Percentiles rank a stretch among this genome's conserved stretches.
These are phyloP conservation scores for Rubroshorea leprosula DNA, from an alignment of 345 rosid genomes.

Conservation along the genomic window DNA sequence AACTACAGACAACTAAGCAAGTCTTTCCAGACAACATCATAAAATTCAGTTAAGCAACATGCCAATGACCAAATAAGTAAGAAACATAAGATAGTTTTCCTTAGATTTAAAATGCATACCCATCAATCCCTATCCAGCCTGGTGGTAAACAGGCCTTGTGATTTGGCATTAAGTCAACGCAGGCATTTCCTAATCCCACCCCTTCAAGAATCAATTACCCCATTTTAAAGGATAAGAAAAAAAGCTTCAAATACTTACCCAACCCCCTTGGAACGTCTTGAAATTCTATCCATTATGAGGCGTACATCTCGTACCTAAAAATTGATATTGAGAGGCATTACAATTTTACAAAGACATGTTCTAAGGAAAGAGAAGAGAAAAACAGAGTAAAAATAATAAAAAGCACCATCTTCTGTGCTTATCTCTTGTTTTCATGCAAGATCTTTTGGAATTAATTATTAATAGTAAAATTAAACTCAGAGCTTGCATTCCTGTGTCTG, in stretches of 20 bases:
- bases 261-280: constrained; percentile 93
- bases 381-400: too few species aligned
- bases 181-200: neutral
- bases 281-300: constrained; percentile 93
- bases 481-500: too few species aligned
- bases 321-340: constrained; percentile 3
- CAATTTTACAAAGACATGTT: too few species aligned
- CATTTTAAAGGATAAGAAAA: neutral
- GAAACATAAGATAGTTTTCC: neutral
- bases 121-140: neutral
- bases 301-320: constrained; percentile 96
- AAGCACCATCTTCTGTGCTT: too few species aligned
- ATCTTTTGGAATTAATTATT: too few species aligned
- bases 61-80: neutral
- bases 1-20: neutral
- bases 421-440: too few species aligned
- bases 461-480: too few species aligned
- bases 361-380: neutral
- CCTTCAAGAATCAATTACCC: neutral
- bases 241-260: constrained; percentile 46
- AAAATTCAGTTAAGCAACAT: neutral
- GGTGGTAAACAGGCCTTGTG: neutral
- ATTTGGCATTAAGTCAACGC: neutral
- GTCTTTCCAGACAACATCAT: neutral
- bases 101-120: neutral